Conservation (phyloP, 2,329 filamentous ascomycete species). For the Alternaria novae-zelandiae region DNA sequence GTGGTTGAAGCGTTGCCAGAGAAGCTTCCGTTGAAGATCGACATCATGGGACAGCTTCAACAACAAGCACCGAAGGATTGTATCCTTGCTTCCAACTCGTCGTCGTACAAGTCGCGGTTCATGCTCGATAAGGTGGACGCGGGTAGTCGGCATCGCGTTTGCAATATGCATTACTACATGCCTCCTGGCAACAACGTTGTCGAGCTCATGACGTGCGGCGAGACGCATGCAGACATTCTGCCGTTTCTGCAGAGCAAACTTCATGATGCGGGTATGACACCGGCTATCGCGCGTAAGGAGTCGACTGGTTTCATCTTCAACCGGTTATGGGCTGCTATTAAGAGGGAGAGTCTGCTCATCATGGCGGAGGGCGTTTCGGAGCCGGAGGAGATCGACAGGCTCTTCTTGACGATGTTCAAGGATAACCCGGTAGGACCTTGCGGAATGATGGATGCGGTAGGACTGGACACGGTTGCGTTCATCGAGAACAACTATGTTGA, state of each 20-base stretch:
- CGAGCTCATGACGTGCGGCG: constrained; percentile 61
- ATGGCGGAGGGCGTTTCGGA: constrained; percentile 58
- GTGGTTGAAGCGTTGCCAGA: constrained; percentile 63
- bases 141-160: constrained; percentile 35
- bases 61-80: constrained; percentile 51
- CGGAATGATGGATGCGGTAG: constrained; percentile 57
- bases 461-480: constrained; percentile 60
- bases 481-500: constrained; percentile 62
- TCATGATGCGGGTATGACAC: constrained; percentile 51
- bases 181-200: constrained; percentile 53
- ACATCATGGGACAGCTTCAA: constrained; percentile 58
- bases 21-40: constrained; percentile 57
- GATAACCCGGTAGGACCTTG: constrained; percentile 44
- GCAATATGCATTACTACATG: constrained; percentile 62
- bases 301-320: constrained; percentile 64
- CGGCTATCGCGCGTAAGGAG: constrained; percentile 54
- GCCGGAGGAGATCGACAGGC: constrained; percentile 57
- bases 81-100: constrained; percentile 60
- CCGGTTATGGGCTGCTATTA: constrained; percentile 63
- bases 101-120: constrained; percentile 59
- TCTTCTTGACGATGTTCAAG: constrained; percentile 54
- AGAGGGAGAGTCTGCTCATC: constrained; percentile 59
- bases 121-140: constrained; percentile 55
- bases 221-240: constrained; percentile 54
- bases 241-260: constrained; percentile 54